Base-by-base conservation (phyloP, 306 rosid genomes). In the Pterocarpus santalinus region DNA sequence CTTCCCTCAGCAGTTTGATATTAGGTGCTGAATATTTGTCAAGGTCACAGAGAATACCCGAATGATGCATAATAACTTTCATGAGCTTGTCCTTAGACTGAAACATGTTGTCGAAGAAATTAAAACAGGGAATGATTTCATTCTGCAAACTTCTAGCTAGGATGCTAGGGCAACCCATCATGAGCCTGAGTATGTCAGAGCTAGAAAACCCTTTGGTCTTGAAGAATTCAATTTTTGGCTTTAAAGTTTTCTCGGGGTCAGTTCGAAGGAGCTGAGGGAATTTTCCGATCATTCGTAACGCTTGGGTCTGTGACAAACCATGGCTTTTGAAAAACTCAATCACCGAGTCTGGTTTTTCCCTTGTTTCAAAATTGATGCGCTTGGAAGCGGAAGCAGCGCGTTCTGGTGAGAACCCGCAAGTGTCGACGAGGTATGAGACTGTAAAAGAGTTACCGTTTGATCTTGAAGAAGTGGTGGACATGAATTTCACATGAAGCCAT, bases 371-470 rank as follows among this genome's bases (percentile, higher is more conserved):
- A 17, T 7, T 11, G 3, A 76, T 0, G 43, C 2, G 4, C 57
- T 67, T 78, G 9, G 82, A 38, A 15, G 9, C 6, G 7, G 68
- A 14, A 67, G 13, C 17, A 39, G 75, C 82, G n/a, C 8, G 34
- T 14, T 55, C 8, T 7, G 49, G 58, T 9, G 82, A 39, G 60
- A 67, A 9, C 60, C 82, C 82, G 32, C 66, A 76, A 34, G 8
- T 30, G 16, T 43, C 14, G 15, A 78, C 9, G 47, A 78, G 69
- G 62, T 78, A 78, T 2, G 82, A 68, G 33, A 68, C 60, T 0
- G 75, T 30, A 35, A 68, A 78, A 53, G 82, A 67, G 34, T 55
- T 6, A 0, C 1, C 63, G 16, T 35, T 51, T 1, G 69, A 5
- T 1, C 8, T 64, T 4, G 52, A 49, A 16, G 61, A 53, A 5